These are phyloP conservation scores for Hymenoscyphus fructigenus DNA, from an alignment of 2,329 filamentous ascomycete genomes.

Conservation along the genomic window DNA sequence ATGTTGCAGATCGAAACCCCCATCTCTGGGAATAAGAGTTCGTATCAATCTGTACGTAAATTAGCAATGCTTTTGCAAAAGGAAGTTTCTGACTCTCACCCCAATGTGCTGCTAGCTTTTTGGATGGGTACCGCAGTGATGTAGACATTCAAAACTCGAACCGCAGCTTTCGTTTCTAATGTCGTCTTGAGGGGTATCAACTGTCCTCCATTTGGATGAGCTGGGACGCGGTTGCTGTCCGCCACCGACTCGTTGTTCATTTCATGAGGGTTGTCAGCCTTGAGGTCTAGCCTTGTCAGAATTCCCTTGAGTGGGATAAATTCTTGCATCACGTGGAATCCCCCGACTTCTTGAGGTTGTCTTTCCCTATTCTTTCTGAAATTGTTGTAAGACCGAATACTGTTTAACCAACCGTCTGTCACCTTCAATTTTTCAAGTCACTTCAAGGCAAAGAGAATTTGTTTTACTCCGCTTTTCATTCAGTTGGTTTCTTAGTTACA, in stretches of 20 bases:
- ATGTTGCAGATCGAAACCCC: conserved; percentile 66
- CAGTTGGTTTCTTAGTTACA: conserved; percentile 24
- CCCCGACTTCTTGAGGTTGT: not conserved
- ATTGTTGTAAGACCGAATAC: not conserved
- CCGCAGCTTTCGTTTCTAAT: conserved; percentile 60
- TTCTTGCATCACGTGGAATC: not conserved
- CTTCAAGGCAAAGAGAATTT: not conserved
- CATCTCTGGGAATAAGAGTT: conserved; percentile 56
- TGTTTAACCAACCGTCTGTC: not conserved
- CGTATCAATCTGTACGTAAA: conserved; percentile 50
- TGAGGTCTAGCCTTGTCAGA: not conserved
- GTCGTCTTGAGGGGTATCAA: conserved; percentile 53
- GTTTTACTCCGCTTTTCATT: conserved; percentile 22
- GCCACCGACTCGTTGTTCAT: conserved; percentile 4
- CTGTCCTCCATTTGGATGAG: not conserved
- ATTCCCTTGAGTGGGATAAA: not conserved
- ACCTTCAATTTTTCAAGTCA: not conserved
- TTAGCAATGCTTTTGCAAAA: conserved; percentile 33
- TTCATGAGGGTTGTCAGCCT: conserved; percentile 5
- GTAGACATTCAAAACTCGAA: conserved; percentile 61
- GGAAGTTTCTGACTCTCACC: conserved; percentile 50
- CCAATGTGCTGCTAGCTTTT: conserved; percentile 69
- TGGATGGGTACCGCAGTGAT: conserved; percentile 72
- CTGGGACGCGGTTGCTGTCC: not conserved
- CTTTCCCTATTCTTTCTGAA: too few relatives aligned